phyloP scores from a whole-genome alignment of 2,329 filamentous ascomycete genomes.

The Cladosporium sphaerospermum region DNA sequence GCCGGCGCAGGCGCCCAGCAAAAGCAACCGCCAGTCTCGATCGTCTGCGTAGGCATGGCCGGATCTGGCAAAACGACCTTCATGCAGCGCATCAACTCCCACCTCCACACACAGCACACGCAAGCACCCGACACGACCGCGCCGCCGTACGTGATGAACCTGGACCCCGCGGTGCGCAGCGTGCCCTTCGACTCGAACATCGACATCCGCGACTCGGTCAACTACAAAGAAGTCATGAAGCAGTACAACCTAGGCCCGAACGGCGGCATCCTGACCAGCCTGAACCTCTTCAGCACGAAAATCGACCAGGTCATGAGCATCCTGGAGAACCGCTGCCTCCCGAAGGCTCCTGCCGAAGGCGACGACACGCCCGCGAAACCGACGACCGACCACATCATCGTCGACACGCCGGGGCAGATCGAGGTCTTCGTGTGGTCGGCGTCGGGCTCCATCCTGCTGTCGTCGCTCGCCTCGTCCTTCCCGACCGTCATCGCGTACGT shows the following conservation, averaged over 20 bases:
- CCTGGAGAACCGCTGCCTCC: constrained; percentile 69
- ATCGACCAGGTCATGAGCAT: constrained; percentile 89
- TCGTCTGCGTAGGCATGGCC: constrained; percentile 97
- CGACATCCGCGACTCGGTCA: constrained; percentile 96
- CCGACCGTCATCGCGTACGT: constrained; percentile 96
- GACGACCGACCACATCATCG: constrained; percentile 70
- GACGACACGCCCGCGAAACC: constrained; percentile 39
- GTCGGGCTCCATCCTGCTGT: constrained; percentile 86
- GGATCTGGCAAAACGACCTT: constrained; percentile 99
- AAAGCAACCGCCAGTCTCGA: constrained; percentile 56
- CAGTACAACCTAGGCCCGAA: constrained; percentile 97
- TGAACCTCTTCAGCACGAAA: constrained; percentile 97
- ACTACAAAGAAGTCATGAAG: constrained; percentile 99
- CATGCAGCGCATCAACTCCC: constrained; percentile 94
- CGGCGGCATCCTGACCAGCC: constrained; percentile 87
- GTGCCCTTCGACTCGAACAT: constrained; percentile 97
- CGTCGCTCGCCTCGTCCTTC: constrained; percentile 86
- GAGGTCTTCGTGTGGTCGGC: constrained; percentile 99
- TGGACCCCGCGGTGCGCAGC: constrained; percentile 88
- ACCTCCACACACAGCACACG: constrained; percentile 60
- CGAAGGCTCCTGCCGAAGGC: constrained; percentile 11
- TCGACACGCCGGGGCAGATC: constrained; percentile 96
- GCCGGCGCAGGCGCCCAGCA: not conserved
- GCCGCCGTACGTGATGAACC: constrained; percentile 91
- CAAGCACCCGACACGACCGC: constrained; percentile 48